phyloP scores from a whole-genome alignment of 371 early-diverging fungal species.

The Rhizopus stolonifer region DNA sequence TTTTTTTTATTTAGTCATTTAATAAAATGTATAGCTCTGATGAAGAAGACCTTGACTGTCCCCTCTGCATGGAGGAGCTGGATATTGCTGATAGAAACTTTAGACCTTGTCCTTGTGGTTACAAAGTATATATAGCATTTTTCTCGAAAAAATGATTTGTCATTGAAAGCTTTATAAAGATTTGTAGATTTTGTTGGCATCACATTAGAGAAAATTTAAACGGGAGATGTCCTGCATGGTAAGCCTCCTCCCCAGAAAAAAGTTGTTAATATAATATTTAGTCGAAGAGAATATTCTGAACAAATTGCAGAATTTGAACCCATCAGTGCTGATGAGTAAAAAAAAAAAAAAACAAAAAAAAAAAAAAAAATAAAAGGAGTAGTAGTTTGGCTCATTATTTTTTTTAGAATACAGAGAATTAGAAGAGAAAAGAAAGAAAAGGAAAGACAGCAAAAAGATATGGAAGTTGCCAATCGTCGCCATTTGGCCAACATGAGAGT shows the following conservation, averaged over 20 bases:
- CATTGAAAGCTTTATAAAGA: slow-evolving; percentile 10
- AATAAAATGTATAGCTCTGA: slow-evolving; percentile 44
- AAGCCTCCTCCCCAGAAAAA: neutral
- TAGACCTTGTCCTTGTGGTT: slow-evolving; percentile 96
- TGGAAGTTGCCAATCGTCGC: slow-evolving; percentile 80
- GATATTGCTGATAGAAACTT: slow-evolving; percentile 93
- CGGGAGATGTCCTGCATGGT: slow-evolving; percentile 85
- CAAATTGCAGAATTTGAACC: slow-evolving; percentile 88
- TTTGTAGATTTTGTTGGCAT: slow-evolving; percentile 29
- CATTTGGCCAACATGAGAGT: slow-evolving; percentile 92
- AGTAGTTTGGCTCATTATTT: no score
- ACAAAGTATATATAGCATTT: slow-evolving; percentile 72
- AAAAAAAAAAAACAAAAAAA: neutral
- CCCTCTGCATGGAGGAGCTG: slow-evolving; percentile 97
- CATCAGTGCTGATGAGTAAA: slow-evolving; percentile 77
- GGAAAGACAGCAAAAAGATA: slow-evolving; percentile 86
- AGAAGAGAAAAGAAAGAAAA: slow-evolving; percentile 84
- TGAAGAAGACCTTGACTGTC: slow-evolving; percentile 90
- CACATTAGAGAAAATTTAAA: slow-evolving; percentile 72
- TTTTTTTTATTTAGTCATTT: neutral
- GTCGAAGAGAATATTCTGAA: slow-evolving; percentile 82
- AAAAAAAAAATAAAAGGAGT: neutral
- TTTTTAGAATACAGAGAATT: slow-evolving; percentile 53
- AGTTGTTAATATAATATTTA: slow-evolving; percentile 1
- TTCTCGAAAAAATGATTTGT: no score